A percentile compares a stretch with the other conserved stretches of the same genome.
Evolutionary conservation across 371 early-diverging fungal genomes (phyloP).

Genomic region (Nematocida ausubeli): DNA sequence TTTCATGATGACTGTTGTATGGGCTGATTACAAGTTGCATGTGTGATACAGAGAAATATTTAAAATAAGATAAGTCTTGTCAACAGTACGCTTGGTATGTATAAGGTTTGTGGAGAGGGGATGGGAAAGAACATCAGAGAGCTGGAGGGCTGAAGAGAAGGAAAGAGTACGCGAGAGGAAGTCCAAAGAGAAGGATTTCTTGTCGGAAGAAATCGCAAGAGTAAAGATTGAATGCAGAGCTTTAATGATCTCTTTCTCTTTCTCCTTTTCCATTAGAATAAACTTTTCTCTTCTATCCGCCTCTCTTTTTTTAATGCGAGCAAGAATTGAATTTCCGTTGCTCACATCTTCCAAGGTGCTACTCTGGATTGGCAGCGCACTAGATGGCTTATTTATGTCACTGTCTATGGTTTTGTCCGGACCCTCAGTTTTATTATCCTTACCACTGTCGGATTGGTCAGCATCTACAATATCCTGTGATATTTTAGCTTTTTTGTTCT

Average conservation of each 20-base stretch:
- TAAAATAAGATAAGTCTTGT: slow-evolving; percentile 13
- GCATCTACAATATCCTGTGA: too few relatives aligned
- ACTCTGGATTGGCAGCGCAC: too few relatives aligned
- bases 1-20: slow-evolving; percentile 64
- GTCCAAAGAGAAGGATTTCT: slow-evolving; percentile 23
- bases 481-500: too few relatives aligned
- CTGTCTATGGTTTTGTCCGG: too few relatives aligned
- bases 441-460: too few relatives aligned
- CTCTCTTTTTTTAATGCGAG: slow-evolving; percentile 66
- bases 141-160: neutral
- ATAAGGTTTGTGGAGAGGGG: neutral
- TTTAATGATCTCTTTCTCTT: slow-evolving; percentile 55
- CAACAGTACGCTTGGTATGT: neutral
- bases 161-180: slow-evolving; percentile 18
- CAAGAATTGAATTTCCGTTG: slow-evolving; percentile 62
- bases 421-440: too few relatives aligned
- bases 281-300: slow-evolving; percentile 60
- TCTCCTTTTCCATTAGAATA: slow-evolving; percentile 55
- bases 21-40: slow-evolving; percentile 36
- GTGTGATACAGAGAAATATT: slow-evolving; percentile 4
- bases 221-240: slow-evolving; percentile 26
- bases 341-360: too few relatives aligned
- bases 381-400: too few relatives aligned
- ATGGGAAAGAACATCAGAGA: slow-evolving; percentile 35
- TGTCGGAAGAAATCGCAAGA: slow-evolving; percentile 10